A percentile compares a stretch with the other conserved stretches of the same genome.
Conservation (phyloP, 2,329 filamentous ascomycete genomes). For the Colletotrichum endophyticum region DNA sequence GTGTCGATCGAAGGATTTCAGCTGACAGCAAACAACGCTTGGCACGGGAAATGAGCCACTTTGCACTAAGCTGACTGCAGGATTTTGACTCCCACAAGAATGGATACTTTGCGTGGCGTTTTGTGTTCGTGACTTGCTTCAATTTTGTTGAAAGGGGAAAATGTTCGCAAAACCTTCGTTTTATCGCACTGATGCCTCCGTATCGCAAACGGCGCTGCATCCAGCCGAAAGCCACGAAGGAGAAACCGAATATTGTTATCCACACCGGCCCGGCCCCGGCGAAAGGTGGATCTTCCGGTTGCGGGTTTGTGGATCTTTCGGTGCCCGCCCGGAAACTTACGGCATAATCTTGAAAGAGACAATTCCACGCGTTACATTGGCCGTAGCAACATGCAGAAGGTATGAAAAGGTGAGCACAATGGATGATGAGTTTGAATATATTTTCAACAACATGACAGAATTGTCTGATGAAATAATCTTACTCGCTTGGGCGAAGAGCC, state of each 20-base stretch:
- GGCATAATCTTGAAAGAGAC: neutral
- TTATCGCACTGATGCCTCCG: neutral
- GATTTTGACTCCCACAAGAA: neutral
- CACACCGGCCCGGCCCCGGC: neutral
- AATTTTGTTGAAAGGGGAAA: rapidly evolving
- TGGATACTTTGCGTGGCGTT: neutral
- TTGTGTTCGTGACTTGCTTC: neutral
- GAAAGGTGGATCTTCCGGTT: neutral
- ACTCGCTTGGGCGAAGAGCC: rapidly evolving
- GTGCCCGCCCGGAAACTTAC: neutral
- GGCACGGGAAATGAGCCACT: neutral
- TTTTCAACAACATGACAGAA: neutral
- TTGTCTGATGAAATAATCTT: neutral
- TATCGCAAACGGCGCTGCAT: neutral
- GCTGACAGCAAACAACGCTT: neutral
- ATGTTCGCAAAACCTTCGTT: neutral
- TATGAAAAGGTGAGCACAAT: neutral
- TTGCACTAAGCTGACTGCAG: neutral
- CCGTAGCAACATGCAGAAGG: neutral
- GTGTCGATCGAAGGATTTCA: neutral
- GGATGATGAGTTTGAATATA: neutral
- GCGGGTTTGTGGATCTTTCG: neutral
- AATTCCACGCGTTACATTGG: rapidly evolving
- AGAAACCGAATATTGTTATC: neutral
- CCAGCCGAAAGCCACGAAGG: neutral